These are phyloP conservation scores for Berberis thunbergii DNA, from an alignment of 164 flowering plant genomes.

Conservation along the genomic window DNA sequence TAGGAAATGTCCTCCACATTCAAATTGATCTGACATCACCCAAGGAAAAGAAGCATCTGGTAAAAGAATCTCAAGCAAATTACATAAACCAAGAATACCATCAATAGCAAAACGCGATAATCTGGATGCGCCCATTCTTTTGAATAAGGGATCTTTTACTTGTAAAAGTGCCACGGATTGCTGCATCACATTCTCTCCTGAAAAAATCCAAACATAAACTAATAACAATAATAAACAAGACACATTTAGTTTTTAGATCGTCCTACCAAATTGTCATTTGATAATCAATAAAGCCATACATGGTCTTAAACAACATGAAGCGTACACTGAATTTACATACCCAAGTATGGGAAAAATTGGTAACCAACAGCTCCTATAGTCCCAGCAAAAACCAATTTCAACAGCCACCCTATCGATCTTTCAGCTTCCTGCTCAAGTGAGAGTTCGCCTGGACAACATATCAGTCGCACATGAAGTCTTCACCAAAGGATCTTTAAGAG, in stretches of 20 bases:
- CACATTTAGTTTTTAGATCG: neutral
- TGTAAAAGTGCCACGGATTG: conserved; percentile 77
- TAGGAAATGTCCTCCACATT: neutral
- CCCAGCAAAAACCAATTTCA: conserved; percentile 76
- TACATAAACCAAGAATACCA: conserved; percentile 36
- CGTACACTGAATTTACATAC: conserved; percentile 23
- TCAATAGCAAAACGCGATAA: conserved; percentile 77
- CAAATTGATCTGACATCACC: neutral
- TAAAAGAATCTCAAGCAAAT: neutral
- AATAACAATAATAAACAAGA: neutral
- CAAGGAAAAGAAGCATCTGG: neutral
- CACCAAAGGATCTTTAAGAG: neutral
- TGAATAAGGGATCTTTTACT: conserved; percentile 88
- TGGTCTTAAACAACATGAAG: neutral
- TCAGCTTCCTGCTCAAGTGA: conserved; percentile 75
- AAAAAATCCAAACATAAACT: neutral
- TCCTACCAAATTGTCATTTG: neutral
- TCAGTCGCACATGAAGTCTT: neutral
- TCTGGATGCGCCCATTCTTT: conserved; percentile 97
- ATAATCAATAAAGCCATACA: neutral
- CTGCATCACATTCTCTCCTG: conserved; percentile 81
- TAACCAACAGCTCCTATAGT: conserved; percentile 60
- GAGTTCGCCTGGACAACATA: conserved; percentile 41
- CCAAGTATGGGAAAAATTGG: conserved; percentile 85
- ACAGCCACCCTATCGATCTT: conserved; percentile 78